Base-by-base conservation (phyloP, 768 basidiomycete species). In the Russula brevipes region DNA sequence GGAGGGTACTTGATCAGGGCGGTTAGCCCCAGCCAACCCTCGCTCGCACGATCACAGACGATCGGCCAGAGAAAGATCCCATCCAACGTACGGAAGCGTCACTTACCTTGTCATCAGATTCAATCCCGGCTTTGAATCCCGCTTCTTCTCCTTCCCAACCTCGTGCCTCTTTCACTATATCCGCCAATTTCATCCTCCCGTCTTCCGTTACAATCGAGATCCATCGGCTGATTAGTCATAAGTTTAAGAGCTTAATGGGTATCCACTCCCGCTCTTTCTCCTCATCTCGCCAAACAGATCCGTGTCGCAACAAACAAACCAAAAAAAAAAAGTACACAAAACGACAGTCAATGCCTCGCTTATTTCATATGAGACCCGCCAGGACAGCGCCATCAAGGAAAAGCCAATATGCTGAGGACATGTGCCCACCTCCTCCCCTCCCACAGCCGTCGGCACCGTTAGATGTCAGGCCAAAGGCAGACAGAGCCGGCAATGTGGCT, bases 21-120 rank as follows among this genome's bases (percentile, higher is more conserved):
- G 63, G 63, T 50, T 49, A 54, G 63, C 16, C 46, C 71, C 71
- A 72, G 71, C 72, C 69, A 61, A 72, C 78, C 78, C 78, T 82
- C 80, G 47, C 57, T 57, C 62, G 78, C 82, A 81, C 80, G 81
- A 82, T 83, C 82, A 82, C 70, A 82, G 82, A 80, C 82, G 81
- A 82, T 83, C 82, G 82, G 69, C 77, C 72, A 73, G 68, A 66
- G 61, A 66, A 66, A 68, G 66, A 68, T 68, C 65, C 60, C 64
- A 52, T 59, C 53, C 56, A 61, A 66, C 59, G 53, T 66, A 66
- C 63, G 63, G 63, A 64, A 64, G 63, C 63, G 63, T 64, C 63
- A 64, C 63, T 50, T 38, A 67, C 53, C 65, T 66, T 66, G 66
- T 67, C 66, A 68, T 66, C 66, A 68, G 66, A 68, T 68, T 66